Percentiles rank a stretch among this genome's conserved stretches.
Evolutionary conservation across 495 filamentous ascomycete species (phyloP).

Genomic region (Penicillium bovifimosum): DNA sequence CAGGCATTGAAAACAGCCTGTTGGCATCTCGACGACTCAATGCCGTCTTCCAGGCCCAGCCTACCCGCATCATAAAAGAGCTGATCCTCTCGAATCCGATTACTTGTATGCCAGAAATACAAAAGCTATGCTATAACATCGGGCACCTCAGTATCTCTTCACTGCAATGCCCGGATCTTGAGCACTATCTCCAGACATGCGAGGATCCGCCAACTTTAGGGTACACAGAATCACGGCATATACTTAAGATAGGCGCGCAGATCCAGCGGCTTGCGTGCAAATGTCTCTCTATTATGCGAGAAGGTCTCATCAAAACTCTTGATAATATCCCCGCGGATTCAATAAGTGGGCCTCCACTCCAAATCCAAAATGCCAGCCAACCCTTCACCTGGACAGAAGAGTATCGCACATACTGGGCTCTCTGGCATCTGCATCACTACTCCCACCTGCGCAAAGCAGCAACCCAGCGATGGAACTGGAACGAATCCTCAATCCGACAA

Average conservation of each 20-base stretch:
- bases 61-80: not conserved
- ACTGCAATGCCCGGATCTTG: not conserved
- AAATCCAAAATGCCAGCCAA: not conserved
- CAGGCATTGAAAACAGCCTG: not conserved
- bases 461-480: not conserved
- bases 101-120: not conserved
- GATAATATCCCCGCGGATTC: not conserved
- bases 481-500: not conserved
- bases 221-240: not conserved
- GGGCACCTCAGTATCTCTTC: not conserved
- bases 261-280: not conserved
- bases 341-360: not conserved
- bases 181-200: not conserved
- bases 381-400: constrained; percentile 9
- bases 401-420: constrained; percentile 9
- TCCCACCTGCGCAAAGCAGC: constrained; percentile 4
- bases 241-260: not conserved
- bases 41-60: not conserved
- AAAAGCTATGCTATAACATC: not conserved
- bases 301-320: not conserved
- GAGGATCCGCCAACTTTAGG: not conserved
- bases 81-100: not conserved
- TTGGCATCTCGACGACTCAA: not conserved
- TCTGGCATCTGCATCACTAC: constrained; percentile 7
- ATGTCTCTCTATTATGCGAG: not conserved